Evolutionary conservation across 768 basidiomycete genomes (phyloP), one percentile per base, ranked within the genome.

Genomic region (Hebeloma cylindrosporum): DNA sequence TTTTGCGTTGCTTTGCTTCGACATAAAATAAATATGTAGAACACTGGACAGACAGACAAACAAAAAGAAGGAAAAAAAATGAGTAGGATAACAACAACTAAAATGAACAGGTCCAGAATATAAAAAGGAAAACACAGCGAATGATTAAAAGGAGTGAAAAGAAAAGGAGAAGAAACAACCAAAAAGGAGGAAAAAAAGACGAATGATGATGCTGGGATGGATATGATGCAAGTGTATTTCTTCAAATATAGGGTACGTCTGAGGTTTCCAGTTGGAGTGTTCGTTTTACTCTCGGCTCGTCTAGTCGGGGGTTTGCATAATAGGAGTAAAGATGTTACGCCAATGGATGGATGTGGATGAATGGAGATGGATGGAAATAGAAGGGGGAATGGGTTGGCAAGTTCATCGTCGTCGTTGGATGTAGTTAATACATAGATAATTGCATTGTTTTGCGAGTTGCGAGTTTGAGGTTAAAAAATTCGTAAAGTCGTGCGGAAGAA

Each of bases 71-170:
- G 33, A 44, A 45, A 41, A 50, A 58, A 53, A 51, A 45, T 44
- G 51, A 40, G 46, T 44, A 18, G 38, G 13, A n/a, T 40, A n/a
- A n/a, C n/a, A n/a, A n/a, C n/a, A 53, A 56, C 56, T 54, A 60
- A 53, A 56, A 53, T 56, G 52, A 55, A 55, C 53, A 53, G 36
- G 52, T 57, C 56, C 58, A 54, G 37, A 41, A 47, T 47, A 47
- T 40, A 54, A 43, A 48, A 46, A 51, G 44, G 33, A 45, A 48
- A 35, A 41, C 27, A 44, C 50, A 29, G 51, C 36, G 46, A 55
- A 31, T 34, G 43, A 45, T 38, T 32, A 43, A 29, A 42, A 32
- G 22, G 23, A 30, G 30, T 27, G 20, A 26, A 28, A 16, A 40
- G n/a, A 42, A 42, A 21, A 29, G 18, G 35, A 29, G 14, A 32